These are phyloP conservation scores for Pichia californica DNA, from an alignment of 805 yeast genomes.

Conservation along the genomic window DNA sequence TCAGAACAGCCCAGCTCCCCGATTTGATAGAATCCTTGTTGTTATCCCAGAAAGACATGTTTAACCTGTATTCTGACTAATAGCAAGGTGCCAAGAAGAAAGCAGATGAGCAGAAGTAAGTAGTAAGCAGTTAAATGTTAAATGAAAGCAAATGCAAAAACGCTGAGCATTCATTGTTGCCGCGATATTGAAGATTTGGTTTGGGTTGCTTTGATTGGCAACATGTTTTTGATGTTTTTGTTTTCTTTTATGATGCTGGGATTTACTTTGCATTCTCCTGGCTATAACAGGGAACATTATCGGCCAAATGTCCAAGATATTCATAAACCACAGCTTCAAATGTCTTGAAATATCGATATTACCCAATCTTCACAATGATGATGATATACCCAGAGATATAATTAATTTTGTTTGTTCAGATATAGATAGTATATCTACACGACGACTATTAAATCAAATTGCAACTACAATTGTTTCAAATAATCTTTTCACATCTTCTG, in stretches of 20 bases:
- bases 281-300: too few relatives aligned
- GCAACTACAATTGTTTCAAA: slow-evolving; percentile 19
- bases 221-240: not conserved
- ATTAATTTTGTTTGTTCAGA: slow-evolving; percentile 23
- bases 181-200: too few relatives aligned
- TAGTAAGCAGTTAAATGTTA: too few relatives aligned
- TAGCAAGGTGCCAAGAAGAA: too few relatives aligned
- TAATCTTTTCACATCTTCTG: slow-evolving; percentile 12
- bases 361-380: slow-evolving; percentile 25
- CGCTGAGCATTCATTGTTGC: too few relatives aligned
- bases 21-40: slow-evolving; percentile 46
- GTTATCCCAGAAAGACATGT: slow-evolving; percentile 43
- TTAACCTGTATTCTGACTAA: too few relatives aligned
- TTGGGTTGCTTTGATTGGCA: too few relatives aligned
- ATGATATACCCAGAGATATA: slow-evolving; percentile 38
- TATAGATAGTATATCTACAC: slow-evolving; percentile 17
- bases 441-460: slow-evolving; percentile 15
- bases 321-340: slow-evolving; percentile 22
- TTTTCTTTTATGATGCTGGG: not conserved
- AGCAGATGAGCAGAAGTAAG: too few relatives aligned
- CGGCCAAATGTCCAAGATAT: slow-evolving; percentile 29
- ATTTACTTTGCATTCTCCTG: too few relatives aligned
- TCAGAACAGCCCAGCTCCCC: slow-evolving; percentile 42
- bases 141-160: too few relatives aligned
- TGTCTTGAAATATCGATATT: slow-evolving; percentile 15